Evolutionary conservation across 768 basidiomycete genomes (phyloP), one percentile per base, ranked within the genome.

Genomic region (Mycena vitilis): DNA sequence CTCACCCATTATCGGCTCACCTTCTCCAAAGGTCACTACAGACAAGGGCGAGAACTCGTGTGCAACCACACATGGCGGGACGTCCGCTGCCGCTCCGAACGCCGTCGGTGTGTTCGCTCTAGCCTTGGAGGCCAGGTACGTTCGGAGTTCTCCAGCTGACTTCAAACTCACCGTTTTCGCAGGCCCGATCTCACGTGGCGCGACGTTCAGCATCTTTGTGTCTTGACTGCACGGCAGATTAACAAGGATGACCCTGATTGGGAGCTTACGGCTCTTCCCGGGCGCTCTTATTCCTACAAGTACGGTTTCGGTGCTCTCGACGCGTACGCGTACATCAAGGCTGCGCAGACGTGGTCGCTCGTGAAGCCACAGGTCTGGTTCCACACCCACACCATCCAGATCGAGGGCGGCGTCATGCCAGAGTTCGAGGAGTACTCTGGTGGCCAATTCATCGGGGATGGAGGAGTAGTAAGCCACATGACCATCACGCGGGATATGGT

Each of bases 301-400:
- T 99, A 98, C 73, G 98, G 98, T 2, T 99, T 91, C 75, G 98
- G 98, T 25, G 89, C 87, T 42, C 84, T 99, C 66, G 92, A 98
- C 78, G 96, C 90, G 4, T 93, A 90, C 62, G 84, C 80, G 48
- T 95, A 93, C 72, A 91, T 99, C 74, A 91, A 86, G 62, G 90
- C 90, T 1, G 95, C 96, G 2, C 85, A 91, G 77, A 76, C 83
- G 2, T 99, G 96, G 96, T 77, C 90, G 57, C 83, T 91, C 22
- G 96, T 98, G 74, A 98, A 97, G 76, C 95, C 97, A 0, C 97
- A 99, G 81, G 88, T 94, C 0, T 98, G 96, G 95, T 85, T 94
- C 64, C 85, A 91, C 65, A 88, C 93, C 7, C 86, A 91, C 16
- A 85, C 92, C 0, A 82, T 95, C 16, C 92, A 91, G 66, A 75